Evolutionary conservation across 192 early-diverging fungal species (phyloP).

Genomic region (Coemansia sp.): DNA sequence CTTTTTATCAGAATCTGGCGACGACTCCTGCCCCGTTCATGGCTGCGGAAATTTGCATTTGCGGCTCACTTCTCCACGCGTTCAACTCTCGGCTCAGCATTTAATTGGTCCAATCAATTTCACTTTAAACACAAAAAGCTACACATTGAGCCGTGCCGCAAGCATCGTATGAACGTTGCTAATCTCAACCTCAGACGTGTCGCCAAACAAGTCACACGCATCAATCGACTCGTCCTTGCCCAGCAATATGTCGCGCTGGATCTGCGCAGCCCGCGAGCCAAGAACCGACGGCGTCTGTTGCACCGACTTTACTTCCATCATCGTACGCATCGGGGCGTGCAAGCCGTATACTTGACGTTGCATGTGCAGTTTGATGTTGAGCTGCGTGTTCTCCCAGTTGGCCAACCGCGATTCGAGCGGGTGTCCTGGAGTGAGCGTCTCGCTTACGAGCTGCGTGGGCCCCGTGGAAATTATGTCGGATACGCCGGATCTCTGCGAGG

Average conservation of each 20-base stretch:
- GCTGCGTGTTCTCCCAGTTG: conserved; percentile 83
- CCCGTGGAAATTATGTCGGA: conserved; percentile 28
- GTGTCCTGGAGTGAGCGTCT: conserved; percentile 57
- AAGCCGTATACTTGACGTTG: conserved; percentile 79
- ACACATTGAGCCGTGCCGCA: conserved; percentile 22
- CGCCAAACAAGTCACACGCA: conserved; percentile 86
- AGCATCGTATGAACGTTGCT: conserved; percentile 31
- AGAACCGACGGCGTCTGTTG: conserved; percentile 22
- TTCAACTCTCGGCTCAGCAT: not conserved
- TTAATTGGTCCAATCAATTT: not conserved
- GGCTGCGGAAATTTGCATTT: conserved; percentile 9
- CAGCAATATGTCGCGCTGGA: conserved; percentile 79
- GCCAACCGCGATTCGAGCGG: conserved; percentile 75
- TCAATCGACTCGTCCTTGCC: conserved; percentile 89
- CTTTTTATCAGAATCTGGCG: not conserved
- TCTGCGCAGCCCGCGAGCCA: conserved; percentile 31
- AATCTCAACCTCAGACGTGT: conserved; percentile 17
- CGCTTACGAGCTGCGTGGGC: conserved; percentile 21
- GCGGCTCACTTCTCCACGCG: not conserved
- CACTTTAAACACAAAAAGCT: not conserved
- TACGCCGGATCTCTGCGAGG: conserved; percentile 18
- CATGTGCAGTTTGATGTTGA: conserved; percentile 76
- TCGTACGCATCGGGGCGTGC: conserved; percentile 88
- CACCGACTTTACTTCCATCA: conserved; percentile 81
- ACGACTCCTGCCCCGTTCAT: conserved; percentile 1